Evolutionary conservation across 2,329 filamentous ascomycete genomes (phyloP), one percentile per base, ranked within the genome.

Genomic region (Exophiala bonariae): DNA sequence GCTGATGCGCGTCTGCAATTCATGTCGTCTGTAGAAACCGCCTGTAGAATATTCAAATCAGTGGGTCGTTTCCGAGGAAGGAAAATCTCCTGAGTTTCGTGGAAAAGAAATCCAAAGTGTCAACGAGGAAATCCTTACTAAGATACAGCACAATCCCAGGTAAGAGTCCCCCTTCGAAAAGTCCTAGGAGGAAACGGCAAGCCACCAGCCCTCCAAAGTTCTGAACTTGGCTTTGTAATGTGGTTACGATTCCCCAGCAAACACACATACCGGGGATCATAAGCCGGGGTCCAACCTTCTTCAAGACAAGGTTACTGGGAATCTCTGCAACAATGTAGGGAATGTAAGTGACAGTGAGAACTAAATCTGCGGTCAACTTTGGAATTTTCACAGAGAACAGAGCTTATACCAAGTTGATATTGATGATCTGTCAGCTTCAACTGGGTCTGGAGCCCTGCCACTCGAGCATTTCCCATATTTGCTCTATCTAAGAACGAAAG

Each of bases 291-390:
- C 44, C 44, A 14, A 45, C 22, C 58, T 83, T 85, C 41, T 85
- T 66, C 7, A 85, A 68, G 0, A 86, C 65, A 9, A 43, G 19
- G 55, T 86, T 85, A 52, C 78, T 81, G 3, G 82, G 82, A 8
- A 85, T 64, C 57, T 85, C 82, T 30, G 37, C 30, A 18, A 23
- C 11, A 30, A 49, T 44, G 42, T 49, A 49, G 14, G 47, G 47
- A n/a, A 49, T 28, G 19, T 86, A 87, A 20, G 86, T 72, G 55
- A 86, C 80, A 3, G 80, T 87, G 4, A 95, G 74, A 2, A 39
- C 45, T 48, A 30, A 11, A 11, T n/a, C n/a, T n/a, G n/a, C n/a
- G n/a, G n/a, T n/a, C n/a, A n/a, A n/a, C n/a, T n/a, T 16, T 16
- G 11, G 40, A 16, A 33, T 33, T n/a, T n/a, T n/a, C n/a, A 14